Evolutionary conservation across 1,284 basidiomycete genomes (phyloP).

Genomic region (Malassezia cuniculi): DNA sequence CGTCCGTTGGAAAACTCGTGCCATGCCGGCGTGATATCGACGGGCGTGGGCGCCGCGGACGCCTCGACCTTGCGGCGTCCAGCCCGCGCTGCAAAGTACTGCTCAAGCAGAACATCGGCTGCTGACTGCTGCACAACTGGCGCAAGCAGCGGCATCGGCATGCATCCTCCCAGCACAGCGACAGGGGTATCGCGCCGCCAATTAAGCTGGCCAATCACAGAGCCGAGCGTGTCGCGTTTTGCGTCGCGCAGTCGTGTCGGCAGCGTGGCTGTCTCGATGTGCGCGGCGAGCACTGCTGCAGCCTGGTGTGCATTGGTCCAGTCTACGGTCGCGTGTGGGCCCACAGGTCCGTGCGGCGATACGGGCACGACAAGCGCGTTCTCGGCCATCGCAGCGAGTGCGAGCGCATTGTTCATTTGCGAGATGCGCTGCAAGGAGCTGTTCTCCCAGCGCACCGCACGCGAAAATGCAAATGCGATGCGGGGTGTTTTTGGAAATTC

Average conservation of each 20-base stretch:
- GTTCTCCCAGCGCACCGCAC: neutral
- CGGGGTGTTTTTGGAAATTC: slow-evolving; percentile 33
- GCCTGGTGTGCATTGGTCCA: slow-evolving; percentile 25
- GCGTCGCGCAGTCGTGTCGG: no score
- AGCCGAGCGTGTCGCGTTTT: slow-evolving; percentile 21
- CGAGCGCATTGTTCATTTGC: slow-evolving; percentile 28
- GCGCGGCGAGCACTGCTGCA: slow-evolving; percentile 26
- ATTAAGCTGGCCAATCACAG: slow-evolving; percentile 25
- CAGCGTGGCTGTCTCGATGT: slow-evolving; percentile 37
- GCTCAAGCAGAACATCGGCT: slow-evolving; percentile 25
- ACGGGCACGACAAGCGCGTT: slow-evolving; percentile 22
- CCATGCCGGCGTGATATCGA: slow-evolving; percentile 15
- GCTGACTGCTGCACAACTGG: neutral
- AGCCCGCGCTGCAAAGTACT: slow-evolving; percentile 27
- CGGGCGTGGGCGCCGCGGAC: slow-evolving; percentile 12
- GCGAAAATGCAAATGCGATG: slow-evolving; percentile 16
- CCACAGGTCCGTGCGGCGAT: neutral
- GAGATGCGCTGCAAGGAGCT: slow-evolving; percentile 11
- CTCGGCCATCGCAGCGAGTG: slow-evolving; percentile 19
- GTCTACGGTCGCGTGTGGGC: slow-evolving; percentile 1
- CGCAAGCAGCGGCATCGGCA: slow-evolving; percentile 29
- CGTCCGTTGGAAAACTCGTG: slow-evolving; percentile 1
- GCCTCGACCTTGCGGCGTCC: slow-evolving; percentile 10
- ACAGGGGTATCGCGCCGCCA: slow-evolving; percentile 38
- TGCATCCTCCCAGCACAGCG: slow-evolving; percentile 26